A percentile compares a stretch with the other conserved stretches of the same genome.
phyloP scores from a whole-genome alignment of 1,139 yeast genomes.

The Hyphopichia khmerensis region DNA sequence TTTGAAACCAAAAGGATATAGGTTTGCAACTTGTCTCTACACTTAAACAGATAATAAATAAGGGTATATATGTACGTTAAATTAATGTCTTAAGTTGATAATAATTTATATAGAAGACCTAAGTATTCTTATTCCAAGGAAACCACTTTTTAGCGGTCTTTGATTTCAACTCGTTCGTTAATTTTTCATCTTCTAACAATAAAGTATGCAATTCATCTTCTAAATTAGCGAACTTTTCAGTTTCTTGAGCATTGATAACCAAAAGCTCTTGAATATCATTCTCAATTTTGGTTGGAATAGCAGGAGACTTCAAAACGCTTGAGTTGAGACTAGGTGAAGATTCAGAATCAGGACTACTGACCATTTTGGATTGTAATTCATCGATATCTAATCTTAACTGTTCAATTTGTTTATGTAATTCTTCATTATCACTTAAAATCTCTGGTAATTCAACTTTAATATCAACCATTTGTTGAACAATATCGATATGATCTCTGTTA shows the following conservation, averaged over 20 bases:
- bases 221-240: constrained; percentile 52
- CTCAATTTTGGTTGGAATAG: constrained; percentile 43
- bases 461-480: constrained; percentile 44
- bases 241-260: constrained; percentile 53
- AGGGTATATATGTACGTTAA: no score
- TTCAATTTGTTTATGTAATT: constrained; percentile 63
- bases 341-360: constrained; percentile 13
- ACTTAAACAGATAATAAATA: background rate
- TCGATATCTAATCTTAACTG: constrained; percentile 53
- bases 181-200: constrained; percentile 24
- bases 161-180: constrained; percentile 26
- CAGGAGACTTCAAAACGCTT: constrained; percentile 18
- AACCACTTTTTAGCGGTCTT: constrained; percentile 32
- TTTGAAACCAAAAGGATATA: no score
- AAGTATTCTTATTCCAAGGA: constrained; percentile 21
- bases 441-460: constrained; percentile 43
- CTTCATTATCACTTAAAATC: constrained; percentile 73
- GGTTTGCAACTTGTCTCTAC: background rate
- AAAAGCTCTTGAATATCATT: constrained; percentile 48
- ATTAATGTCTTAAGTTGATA: no score
- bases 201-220: constrained; percentile 47
- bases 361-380: constrained; percentile 46
- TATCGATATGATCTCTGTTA: constrained; percentile 68
- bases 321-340: constrained; percentile 7
- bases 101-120: background rate